Conservation (phyloP, 2,329 filamentous ascomycete genomes). For the Monosporascus sp. region DNA sequence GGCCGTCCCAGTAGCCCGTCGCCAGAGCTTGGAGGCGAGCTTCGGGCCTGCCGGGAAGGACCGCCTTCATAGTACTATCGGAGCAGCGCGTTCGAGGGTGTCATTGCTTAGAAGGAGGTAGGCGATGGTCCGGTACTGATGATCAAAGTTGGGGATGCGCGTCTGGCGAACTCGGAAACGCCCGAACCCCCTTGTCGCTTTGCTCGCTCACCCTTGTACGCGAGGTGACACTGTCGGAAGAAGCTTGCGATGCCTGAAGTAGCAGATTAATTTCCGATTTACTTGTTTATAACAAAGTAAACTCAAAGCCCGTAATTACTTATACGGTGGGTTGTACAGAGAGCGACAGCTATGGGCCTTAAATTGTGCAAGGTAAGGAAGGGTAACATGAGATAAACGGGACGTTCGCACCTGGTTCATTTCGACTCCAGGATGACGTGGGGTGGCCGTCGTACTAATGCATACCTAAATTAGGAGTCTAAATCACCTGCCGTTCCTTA, state of each 20-base stretch:
- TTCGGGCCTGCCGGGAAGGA: conserved; percentile 45
- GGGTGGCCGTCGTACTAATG: neutral
- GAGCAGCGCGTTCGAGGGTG: conserved; percentile 14
- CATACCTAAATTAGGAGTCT: too few species aligned
- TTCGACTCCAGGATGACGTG: neutral
- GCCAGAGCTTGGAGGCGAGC: conserved; percentile 42
- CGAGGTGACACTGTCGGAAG: too few species aligned
- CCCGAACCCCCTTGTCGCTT: too few species aligned
- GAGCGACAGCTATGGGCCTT: neutral
- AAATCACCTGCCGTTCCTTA: too few species aligned
- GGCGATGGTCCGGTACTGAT: conserved; percentile 1
- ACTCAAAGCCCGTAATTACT: too few species aligned
- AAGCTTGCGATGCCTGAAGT: too few species aligned
- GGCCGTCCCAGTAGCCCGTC: conserved; percentile 40
- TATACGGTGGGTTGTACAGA: too few species aligned
- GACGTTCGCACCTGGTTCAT: neutral
- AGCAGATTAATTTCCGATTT: too few species aligned
- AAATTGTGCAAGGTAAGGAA: neutral
- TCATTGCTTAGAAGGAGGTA: conserved; percentile 15
- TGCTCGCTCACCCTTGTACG: too few species aligned
- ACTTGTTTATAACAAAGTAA: too few species aligned
- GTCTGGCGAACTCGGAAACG: conserved; percentile 7
- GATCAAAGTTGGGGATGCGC: conserved; percentile 2
- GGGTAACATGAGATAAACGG: neutral
- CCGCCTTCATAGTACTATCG: conserved; percentile 38